These are phyloP conservation scores for Leonotis leonurus DNA, from an alignment of 257 asterid genomes.

Conservation along the genomic window DNA sequence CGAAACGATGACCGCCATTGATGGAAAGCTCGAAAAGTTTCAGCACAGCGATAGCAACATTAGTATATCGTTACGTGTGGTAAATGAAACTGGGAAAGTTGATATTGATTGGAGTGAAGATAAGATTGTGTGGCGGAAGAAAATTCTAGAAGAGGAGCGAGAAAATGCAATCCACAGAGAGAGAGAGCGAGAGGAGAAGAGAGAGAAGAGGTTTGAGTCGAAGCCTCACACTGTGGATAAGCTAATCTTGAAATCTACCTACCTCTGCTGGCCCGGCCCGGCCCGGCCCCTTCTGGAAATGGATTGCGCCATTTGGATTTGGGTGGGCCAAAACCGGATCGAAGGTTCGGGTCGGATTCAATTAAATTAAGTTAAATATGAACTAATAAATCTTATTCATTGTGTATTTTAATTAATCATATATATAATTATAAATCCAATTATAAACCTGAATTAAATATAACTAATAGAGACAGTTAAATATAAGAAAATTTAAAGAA, in stretches of 20 bases:
- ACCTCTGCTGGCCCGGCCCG: too few relatives aligned
- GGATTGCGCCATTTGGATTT: background rate
- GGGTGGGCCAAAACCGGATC: too few relatives aligned
- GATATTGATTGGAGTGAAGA: conserved; percentile 23
- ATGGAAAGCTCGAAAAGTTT: conserved; percentile 13
- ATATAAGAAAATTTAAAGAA: too few relatives aligned
- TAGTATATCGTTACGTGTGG: background rate
- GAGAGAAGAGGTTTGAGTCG: conserved; percentile 26
- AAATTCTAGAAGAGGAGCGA: conserved; percentile 10
- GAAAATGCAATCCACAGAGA: conserved; percentile 23
- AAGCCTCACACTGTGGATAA: conserved; percentile 67
- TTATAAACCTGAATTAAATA: too few relatives aligned
- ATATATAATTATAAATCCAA: too few relatives aligned
- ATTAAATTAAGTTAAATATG: too few relatives aligned
- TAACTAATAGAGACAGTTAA: too few relatives aligned
- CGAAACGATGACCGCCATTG: conserved; percentile 67
- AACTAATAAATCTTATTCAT: too few relatives aligned
- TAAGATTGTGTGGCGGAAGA: conserved; percentile 32
- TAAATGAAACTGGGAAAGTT: too few relatives aligned
- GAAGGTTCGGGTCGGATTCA: background rate
- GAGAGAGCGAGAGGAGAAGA: conserved; percentile 21
- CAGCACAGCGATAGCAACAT: conserved; percentile 30
- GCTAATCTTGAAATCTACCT: conserved; percentile 26
- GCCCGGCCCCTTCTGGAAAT: background rate
- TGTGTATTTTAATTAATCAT: too few relatives aligned